Evolutionary conservation across 192 early-diverging fungal species (phyloP), one percentile per base, ranked within the genome.

Genomic region (Coemansia sp.): DNA sequence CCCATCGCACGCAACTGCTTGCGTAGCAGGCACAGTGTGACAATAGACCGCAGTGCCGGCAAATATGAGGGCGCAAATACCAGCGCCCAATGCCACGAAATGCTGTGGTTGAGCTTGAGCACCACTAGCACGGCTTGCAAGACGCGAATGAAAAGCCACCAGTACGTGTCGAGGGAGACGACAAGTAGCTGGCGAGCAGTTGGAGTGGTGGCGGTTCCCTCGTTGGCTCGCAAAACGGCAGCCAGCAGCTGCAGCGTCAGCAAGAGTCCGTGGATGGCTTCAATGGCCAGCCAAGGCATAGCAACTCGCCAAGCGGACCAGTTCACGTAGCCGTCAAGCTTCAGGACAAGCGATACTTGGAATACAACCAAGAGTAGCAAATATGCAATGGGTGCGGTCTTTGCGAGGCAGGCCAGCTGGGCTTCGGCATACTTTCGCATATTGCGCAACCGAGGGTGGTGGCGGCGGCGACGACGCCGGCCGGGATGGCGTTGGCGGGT

Each of bases 211-310:
- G 62, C 22, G 26, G 46, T 6, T 29, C 46, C 46, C 19, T 50
- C 46, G 46, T 14, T 50, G 12, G 46, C 46, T 29, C 27, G 24
- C 24, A 50, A 24, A 50, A 29, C 26, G 15, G 38, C 43, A 2
- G 58, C 66, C 9, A 69, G 10, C 29, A 68, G 54, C 40, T 55
- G 56, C 36, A 72, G 29, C 10, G 67, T 77, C 55, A 59, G 63
- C 27, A 80, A 65, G 17, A 90, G 19, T 48, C 92, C 72, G 44
- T 92, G 74, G 22, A 90, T 74, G 14, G 61, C 80, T 60, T 98
- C 94, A 10, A 94, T 56, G n/a, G 89, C 43, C 64, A 93, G 91
- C 82, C 91, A 94, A 21, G 94, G 94, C 19, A 84, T 70, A 72
- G 93, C 93, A 1, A 95, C 87, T 0, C 83, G 57, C 35, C 79